Evolutionary conservation across 2,329 filamentous ascomycete genomes (phyloP).

Genomic region (Myriosclerotinia scirpicola): DNA sequence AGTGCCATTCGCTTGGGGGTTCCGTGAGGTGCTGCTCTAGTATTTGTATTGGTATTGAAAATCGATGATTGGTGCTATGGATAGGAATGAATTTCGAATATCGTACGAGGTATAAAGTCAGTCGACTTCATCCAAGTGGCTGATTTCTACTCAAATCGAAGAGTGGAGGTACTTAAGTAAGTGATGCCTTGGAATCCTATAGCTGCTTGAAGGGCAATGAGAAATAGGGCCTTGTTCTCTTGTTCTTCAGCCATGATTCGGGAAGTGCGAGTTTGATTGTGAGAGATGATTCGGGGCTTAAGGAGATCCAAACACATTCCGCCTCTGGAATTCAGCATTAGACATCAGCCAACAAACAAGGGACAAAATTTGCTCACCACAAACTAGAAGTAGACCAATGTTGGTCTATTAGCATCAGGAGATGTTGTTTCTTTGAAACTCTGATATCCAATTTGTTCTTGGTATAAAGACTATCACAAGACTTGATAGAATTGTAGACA

Average conservation of each 20-base stretch:
- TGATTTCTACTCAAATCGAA: not conserved
- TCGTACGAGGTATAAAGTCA: not conserved
- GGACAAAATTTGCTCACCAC: not conserved
- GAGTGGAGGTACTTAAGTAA: not conserved
- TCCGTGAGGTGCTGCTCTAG: not conserved
- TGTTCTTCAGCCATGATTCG: too few species aligned
- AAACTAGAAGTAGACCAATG: not conserved
- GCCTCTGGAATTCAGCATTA: not conserved
- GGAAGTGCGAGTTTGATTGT: too few species aligned
- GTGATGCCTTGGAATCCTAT: not conserved
- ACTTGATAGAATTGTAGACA: not conserved
- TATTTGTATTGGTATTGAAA: not conserved
- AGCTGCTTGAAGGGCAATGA: not conserved
- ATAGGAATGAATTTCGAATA: not conserved
- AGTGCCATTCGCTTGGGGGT: not conserved
- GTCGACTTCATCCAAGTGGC: too few species aligned
- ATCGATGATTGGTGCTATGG: too few species aligned
- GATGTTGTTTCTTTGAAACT: not conserved
- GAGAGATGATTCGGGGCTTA: not conserved
- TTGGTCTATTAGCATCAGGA: not conserved
- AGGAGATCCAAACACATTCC: too few species aligned
- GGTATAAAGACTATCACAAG: not conserved
- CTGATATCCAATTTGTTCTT: not conserved
- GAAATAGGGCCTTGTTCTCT: not conserved
- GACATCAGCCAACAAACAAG: not conserved